Evolutionary conservation across 495 filamentous ascomycete species (phyloP).

Genomic region (Hyaloscypha finlandica): DNA sequence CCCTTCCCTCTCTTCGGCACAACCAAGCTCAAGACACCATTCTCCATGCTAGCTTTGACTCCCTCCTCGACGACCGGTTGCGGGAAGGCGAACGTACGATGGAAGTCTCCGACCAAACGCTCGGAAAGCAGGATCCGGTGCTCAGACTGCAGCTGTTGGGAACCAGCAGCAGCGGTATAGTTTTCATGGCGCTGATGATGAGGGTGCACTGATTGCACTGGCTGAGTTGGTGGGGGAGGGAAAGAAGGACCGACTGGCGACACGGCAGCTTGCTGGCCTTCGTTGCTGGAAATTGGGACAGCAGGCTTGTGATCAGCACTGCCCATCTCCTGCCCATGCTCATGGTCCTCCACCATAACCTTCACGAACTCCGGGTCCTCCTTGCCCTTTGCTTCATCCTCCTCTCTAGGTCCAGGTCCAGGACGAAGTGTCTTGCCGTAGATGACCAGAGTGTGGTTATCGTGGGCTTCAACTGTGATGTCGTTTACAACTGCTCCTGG

Average conservation of each 20-base stretch:
- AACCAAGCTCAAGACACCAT: constrained; percentile 21
- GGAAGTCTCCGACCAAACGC: constrained; percentile 23
- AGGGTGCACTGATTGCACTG: background rate
- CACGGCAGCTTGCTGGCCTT: background rate
- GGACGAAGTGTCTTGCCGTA: constrained; percentile 17
- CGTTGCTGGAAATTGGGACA: background rate
- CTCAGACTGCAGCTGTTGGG: background rate
- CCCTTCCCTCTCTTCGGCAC: constrained; percentile 20
- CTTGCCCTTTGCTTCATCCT: background rate
- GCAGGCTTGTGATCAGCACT: background rate
- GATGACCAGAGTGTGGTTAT: constrained; percentile 24
- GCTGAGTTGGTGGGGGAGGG: constrained; percentile 10
- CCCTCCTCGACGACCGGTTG: constrained; percentile 17
- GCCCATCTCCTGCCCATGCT: constrained; percentile 7
- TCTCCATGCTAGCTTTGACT: constrained; percentile 20
- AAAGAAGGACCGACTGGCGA: background rate
- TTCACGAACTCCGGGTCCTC: constrained; percentile 14
- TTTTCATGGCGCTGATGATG: constrained; percentile 10
- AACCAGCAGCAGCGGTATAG: background rate
- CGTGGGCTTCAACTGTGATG: constrained; percentile 25
- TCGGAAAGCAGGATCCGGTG: constrained; percentile 16
- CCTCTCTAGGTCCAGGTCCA: background rate
- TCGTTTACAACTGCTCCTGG: constrained; percentile 22
- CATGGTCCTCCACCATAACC: constrained; percentile 12
- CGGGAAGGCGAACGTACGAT: constrained; percentile 26